Base-by-base conservation (phyloP, 2,329 filamentous ascomycete species). In the Diaporthe destruens region DNA sequence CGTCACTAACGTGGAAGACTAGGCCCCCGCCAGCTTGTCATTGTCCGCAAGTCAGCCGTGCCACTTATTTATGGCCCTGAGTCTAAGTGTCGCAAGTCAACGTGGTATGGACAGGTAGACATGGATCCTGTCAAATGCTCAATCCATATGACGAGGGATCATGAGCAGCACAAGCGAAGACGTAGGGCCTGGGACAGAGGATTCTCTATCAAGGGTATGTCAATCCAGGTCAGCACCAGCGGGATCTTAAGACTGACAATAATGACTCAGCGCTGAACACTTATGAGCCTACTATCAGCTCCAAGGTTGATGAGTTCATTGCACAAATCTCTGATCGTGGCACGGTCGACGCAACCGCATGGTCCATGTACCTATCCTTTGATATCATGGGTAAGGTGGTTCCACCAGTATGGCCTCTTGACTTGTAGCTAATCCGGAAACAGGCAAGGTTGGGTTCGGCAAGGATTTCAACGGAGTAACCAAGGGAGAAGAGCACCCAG, bases 101-200 rank as follows among this genome's bases (percentile, higher is more conserved):
- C 79, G 0, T 86, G 81, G 80, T 87, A 87, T 74, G 80, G 81
- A 32, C 74, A 76, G 12, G 25, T 68, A 1, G 68, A 72, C n/a
- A 55, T 66, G 71, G 36, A 79, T 76, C 16, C 61, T 61, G n/a
- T 82, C 81, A 25, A 76, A 16, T 73, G 75, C 0, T 82, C 82
- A 0, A 75, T 87, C 72, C 81, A 85, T 54, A 81, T 80, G 18
- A 79, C 77, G 6, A 80, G 85, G 6, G 79, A 83, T 57, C 57
- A 69, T 8, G 71, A 76, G 1, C 71, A 75, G 5, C 77, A 80
- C 57, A 71, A 72, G 16, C 70, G 59, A 1, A 72, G 79, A 25
- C 76, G 77, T 11, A 76, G 69, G 53, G 74, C 75, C 4, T 80
- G 78, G 79, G 78, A 80, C 54, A 74, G 51, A 53, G 77, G 74